A percentile compares a stretch with the other conserved stretches of the same genome.
Evolutionary conservation across 1,284 basidiomycete genomes (phyloP).

Genomic region (Ceratobasidium sp.): DNA sequence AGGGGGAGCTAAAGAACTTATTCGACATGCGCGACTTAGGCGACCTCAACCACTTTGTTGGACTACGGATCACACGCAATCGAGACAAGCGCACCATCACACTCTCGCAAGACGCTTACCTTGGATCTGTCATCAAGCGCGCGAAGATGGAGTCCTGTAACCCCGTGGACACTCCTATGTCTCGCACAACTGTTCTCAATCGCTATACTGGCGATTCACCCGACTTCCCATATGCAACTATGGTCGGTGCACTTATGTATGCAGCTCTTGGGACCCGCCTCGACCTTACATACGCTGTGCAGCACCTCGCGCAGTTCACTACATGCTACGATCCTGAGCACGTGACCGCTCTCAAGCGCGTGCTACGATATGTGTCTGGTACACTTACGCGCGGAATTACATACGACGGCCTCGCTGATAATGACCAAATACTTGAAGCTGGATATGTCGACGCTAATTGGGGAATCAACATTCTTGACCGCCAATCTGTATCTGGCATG

Average conservation of each 20-base stretch:
- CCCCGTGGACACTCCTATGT: slow-evolving; percentile 18
- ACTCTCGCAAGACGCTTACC: slow-evolving; percentile 6
- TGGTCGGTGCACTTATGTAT: slow-evolving; percentile 47
- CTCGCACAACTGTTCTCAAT: slow-evolving; percentile 8
- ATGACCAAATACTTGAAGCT: slow-evolving; percentile 8
- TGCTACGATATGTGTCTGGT: slow-evolving; percentile 41
- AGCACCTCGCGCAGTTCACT: slow-evolving; percentile 23
- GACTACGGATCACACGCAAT: slow-evolving; percentile 18
- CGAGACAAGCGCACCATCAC: not conserved
- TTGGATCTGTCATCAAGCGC: slow-evolving; percentile 4
- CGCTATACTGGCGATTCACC: not conserved
- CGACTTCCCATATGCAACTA: slow-evolving; percentile 27
- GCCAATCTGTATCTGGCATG: slow-evolving; percentile 60
- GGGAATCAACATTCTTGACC: slow-evolving; percentile 56
- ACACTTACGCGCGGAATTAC: slow-evolving; percentile 1
- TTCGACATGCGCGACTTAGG: slow-evolving; percentile 45
- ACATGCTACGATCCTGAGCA: slow-evolving; percentile 45
- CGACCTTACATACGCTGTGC: slow-evolving; percentile 35
- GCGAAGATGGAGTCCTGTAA: slow-evolving; percentile 1
- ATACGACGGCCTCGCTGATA: slow-evolving; percentile 17
- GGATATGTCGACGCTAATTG: slow-evolving; percentile 41
- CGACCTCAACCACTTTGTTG: slow-evolving; percentile 26
- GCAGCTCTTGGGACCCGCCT: slow-evolving; percentile 41
- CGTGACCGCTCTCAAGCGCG: slow-evolving; percentile 50
- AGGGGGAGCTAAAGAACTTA: not conserved